Evolutionary conservation across 345 rosid species (phyloP).

Genomic region (Arabis alpina): DNA sequence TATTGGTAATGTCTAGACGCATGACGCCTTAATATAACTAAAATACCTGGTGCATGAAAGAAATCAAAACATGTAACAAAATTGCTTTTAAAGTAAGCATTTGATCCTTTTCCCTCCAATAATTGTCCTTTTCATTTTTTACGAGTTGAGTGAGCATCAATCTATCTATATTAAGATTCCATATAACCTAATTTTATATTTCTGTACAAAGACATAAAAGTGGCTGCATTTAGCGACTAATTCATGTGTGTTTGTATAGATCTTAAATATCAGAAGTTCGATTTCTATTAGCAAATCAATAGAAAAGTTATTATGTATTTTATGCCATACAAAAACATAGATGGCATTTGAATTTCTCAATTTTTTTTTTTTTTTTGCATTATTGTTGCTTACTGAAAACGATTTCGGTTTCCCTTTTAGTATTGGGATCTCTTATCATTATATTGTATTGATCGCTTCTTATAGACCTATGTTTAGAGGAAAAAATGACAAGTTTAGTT

Average conservation of each 20-base stretch:
- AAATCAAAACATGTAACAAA: not conserved
- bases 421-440: too few relatives aligned
- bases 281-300: not conserved
- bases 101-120: conserved; percentile 6
- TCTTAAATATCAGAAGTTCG: not conserved
- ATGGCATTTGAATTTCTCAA: not conserved
- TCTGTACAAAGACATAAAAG: not conserved
- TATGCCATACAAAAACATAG: not conserved
- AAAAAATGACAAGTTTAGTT: too few relatives aligned
- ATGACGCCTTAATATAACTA: not conserved
- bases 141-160: conserved; percentile 23
- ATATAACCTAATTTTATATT: not conserved
- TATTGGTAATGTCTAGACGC: too few relatives aligned
- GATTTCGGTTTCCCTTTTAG: too few relatives aligned
- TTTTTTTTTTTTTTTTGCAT: too few relatives aligned
- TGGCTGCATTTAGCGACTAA: not conserved
- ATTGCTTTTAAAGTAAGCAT: not conserved
- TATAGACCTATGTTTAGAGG: too few relatives aligned
- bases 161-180: conserved; percentile 6
- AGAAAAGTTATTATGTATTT: not conserved
- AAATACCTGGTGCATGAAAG: not conserved
- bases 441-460: too few relatives aligned
- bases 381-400: too few relatives aligned
- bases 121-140: conserved; percentile 23
- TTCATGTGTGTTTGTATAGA: not conserved